Percentiles rank a stretch among this genome's conserved stretches.
phyloP scores from a whole-genome alignment of 768 basidiomycete genomes.

The Polyporus arcularius region DNA sequence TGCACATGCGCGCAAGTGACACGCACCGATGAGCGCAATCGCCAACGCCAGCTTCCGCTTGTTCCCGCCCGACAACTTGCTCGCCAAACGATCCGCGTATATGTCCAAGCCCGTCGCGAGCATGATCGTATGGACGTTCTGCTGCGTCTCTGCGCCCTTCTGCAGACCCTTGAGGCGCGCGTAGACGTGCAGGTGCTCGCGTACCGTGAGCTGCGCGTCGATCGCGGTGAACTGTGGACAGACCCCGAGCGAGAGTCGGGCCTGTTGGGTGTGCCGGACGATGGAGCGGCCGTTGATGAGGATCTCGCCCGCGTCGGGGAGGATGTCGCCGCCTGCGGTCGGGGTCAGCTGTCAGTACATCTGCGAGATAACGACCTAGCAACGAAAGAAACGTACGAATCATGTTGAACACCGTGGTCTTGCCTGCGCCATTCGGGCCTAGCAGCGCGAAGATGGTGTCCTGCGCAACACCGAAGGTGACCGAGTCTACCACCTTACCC shows the following conservation, averaged over 20 bases:
- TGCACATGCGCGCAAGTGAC: background rate
- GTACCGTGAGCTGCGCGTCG: constrained; percentile 73
- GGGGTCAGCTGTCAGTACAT: background rate
- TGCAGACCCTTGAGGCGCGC: constrained; percentile 71
- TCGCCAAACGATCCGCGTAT: constrained; percentile 73
- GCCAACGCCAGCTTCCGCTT: constrained; percentile 78
- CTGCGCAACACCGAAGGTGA: constrained; percentile 63
- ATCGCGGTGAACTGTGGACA: constrained; percentile 88
- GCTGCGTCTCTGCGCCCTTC: constrained; percentile 47
- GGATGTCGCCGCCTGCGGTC: background rate
- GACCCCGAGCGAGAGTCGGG: constrained; percentile 72
- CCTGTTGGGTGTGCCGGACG: constrained; percentile 57
- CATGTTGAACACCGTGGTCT: constrained; percentile 80
- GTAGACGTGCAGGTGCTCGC: constrained; percentile 73
- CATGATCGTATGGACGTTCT: constrained; percentile 60
- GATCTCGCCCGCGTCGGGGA: constrained; percentile 57
- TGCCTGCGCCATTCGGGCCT: constrained; percentile 84
- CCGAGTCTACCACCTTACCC: constrained; percentile 65
- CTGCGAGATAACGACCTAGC: background rate
- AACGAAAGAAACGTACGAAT: constrained; percentile 53
- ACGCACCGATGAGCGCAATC: constrained; percentile 67
- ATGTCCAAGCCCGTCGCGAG: constrained; percentile 53
- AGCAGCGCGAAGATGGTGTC: constrained; percentile 72
- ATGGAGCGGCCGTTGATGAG: constrained; percentile 68
- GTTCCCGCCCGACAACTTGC: constrained; percentile 77